Evolutionary conservation across 768 basidiomycete genomes (phyloP), one percentile per base, ranked within the genome.

Genomic region (Leccinum rimulosum): DNA sequence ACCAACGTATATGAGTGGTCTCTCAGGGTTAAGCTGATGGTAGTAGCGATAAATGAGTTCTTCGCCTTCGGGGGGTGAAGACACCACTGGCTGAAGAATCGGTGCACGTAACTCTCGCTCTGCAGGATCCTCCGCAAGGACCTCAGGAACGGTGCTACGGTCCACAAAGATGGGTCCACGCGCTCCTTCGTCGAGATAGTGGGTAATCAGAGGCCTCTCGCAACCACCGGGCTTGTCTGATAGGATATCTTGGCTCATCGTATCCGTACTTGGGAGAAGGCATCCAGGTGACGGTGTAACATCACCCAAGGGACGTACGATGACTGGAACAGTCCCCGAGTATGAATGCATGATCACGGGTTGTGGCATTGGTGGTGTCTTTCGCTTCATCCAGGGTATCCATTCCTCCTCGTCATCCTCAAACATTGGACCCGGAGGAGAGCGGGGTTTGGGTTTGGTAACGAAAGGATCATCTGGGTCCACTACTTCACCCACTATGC

Each of bases 161-260:
- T 61, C 53, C 25, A 65, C 54, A 33, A 65, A 65, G 15, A 14
- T 28, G 19, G 64, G 64, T 14, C 40, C 40, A 36, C 60, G 51
- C 10, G 64, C 38, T 22, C 57, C 49, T 9, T 54, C 43, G 15
- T 30, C 31, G 3, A 64, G 64, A 30, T 65, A 65, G 36, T 65
- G 64, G 3, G 22, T 30, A 17, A 45, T 31, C 3, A 35, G 40
- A 6, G 40, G n/a, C 4, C 9, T 25, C 12, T 51, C 11, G 33
- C 50, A 50, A 6, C 27, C 25, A 2, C 3, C 12, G 10, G 9
- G 40, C 51, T 49, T 45, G n/a, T 48, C 25, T n/a, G 51, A 30
- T 14, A 30, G 11, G 30, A 52, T 36, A 5, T 28, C 19, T n/a
- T 63, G 61, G 6, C 17, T 50, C 9, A 33, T 19, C 10, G 3